Evolutionary conservation across 768 basidiomycete species (phyloP).

Genomic region (Clathrus columnatus): DNA sequence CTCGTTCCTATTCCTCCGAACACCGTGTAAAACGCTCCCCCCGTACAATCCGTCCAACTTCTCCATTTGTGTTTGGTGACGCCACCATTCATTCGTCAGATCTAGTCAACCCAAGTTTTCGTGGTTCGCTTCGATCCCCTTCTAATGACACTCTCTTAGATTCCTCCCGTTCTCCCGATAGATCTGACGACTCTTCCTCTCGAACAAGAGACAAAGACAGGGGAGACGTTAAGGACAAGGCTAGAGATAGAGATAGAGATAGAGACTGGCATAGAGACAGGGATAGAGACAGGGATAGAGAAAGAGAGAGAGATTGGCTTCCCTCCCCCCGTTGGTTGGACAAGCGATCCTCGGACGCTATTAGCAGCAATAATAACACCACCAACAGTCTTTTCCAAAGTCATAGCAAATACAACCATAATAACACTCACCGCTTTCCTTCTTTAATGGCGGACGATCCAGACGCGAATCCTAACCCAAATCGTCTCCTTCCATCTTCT

Average conservation of each 20-base stretch:
- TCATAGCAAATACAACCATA: not conserved
- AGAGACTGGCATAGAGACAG: not conserved
- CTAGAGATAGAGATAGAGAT: not conserved
- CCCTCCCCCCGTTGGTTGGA: not conserved
- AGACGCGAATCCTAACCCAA: not conserved
- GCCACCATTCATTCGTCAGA: conserved; percentile 32
- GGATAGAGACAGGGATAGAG: not conserved
- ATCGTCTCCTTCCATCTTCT: not conserved
- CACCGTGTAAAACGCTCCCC: conserved; percentile 22
- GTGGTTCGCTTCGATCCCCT: conserved; percentile 53
- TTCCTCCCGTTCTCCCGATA: conserved; percentile 4
- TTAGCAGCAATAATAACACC: not conserved
- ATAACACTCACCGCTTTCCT: not conserved
- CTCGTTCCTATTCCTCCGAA: conserved; percentile 7
- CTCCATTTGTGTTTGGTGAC: conserved; percentile 67
- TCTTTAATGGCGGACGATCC: not conserved
- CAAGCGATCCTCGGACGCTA: not conserved
- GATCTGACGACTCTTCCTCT: conserved; percentile 6
- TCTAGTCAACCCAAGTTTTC: conserved; percentile 19
- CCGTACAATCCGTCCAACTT: conserved; percentile 46
- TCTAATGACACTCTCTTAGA: conserved; percentile 32
- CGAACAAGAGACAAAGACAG: conserved; percentile 3
- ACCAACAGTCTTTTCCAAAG: not conserved
- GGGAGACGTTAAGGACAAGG: too few species aligned
- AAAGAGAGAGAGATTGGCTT: not conserved